Evolutionary conservation across 2,329 filamentous ascomycete genomes (phyloP).

Genomic region (Cytospora mali): DNA sequence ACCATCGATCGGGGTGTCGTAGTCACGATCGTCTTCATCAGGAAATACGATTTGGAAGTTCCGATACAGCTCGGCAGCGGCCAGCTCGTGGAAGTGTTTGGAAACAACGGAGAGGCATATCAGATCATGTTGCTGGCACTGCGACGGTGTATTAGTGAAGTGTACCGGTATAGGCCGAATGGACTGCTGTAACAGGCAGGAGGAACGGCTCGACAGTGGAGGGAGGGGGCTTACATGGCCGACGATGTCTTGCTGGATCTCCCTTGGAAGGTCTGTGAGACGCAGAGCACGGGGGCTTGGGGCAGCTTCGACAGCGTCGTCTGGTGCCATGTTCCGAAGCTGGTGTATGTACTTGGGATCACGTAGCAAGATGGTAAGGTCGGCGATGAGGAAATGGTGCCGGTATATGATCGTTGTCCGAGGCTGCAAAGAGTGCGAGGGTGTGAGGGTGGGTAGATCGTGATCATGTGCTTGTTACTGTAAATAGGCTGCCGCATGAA

Average conservation of each 20-base stretch:
- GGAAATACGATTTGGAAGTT: slow-evolving; percentile 63
- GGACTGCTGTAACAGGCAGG: slow-evolving; percentile 2
- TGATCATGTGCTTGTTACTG: not conserved
- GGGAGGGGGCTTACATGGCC: slow-evolving; percentile 44
- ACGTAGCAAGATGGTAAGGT: slow-evolving; percentile 3
- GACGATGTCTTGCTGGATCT: slow-evolving; percentile 53
- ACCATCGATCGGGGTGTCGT: slow-evolving; percentile 57
- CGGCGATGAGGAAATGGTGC: not conserved
- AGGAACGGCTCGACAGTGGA: not conserved
- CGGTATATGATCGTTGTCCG: not conserved
- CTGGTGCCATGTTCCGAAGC: slow-evolving; percentile 22
- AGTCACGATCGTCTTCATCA: slow-evolving; percentile 57
- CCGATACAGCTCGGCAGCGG: slow-evolving; percentile 61
- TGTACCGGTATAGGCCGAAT: not conserved
- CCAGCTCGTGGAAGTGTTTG: slow-evolving; percentile 58
- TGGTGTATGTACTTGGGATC: not conserved
- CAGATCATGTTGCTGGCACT: slow-evolving; percentile 57
- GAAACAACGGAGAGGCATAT: slow-evolving; percentile 62
- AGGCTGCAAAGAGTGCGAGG: not conserved
- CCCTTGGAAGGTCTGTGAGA: slow-evolving; percentile 49
- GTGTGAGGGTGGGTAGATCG: not conserved
- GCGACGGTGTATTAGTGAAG: slow-evolving; percentile 25
- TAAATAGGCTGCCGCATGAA: not conserved
- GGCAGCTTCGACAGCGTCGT: slow-evolving; percentile 9
- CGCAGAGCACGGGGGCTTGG: slow-evolving; percentile 34